Conservation (phyloP, 2,329 filamentous ascomycete genomes). For the Madurella fahalii region DNA sequence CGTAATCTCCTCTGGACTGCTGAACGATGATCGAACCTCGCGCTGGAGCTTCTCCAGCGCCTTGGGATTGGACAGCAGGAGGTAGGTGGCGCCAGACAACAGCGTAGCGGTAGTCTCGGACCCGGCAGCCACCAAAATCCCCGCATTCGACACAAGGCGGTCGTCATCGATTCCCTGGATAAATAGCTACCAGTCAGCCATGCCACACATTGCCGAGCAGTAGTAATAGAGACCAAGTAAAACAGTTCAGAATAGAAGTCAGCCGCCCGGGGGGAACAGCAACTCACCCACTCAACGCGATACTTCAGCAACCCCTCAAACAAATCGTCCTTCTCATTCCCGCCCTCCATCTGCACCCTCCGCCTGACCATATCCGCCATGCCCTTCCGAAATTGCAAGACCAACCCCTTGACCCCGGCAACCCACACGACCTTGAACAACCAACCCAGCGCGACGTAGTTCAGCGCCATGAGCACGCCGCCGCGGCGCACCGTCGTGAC, state of each 20-base stretch:
- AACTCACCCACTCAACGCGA: conserved; percentile 18
- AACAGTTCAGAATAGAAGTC: too few relatives aligned
- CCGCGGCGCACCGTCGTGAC: conserved; percentile 6
- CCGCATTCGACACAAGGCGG: conserved; percentile 9
- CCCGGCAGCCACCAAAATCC: conserved; percentile 19
- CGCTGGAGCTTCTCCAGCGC: conserved; percentile 30
- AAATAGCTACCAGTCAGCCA: too few relatives aligned
- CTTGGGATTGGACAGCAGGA: conserved; percentile 31
- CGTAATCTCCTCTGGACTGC: conserved; percentile 35
- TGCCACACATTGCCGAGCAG: too few relatives aligned
- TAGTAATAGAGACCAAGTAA: too few relatives aligned
- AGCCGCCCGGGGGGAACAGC: too few relatives aligned
- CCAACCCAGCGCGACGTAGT: conserved; percentile 6
- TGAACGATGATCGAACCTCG: conserved; percentile 38
- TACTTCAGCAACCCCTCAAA: conserved; percentile 18
- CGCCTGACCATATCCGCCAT: conserved; percentile 10
- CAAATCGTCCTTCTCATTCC: conserved; percentile 15
- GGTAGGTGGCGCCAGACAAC: conserved; percentile 25
- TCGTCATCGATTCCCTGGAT: neutral
- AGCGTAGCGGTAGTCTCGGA: conserved; percentile 26
- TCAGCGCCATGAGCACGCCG: neutral
- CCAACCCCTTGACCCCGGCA: neutral
- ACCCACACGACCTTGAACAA: conserved; percentile 3
- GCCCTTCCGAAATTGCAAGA: neutral
- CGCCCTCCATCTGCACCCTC: conserved; percentile 9